Conservation (phyloP, 768 basidiomycete genomes). For the Rhodotorula babjevae region DNA sequence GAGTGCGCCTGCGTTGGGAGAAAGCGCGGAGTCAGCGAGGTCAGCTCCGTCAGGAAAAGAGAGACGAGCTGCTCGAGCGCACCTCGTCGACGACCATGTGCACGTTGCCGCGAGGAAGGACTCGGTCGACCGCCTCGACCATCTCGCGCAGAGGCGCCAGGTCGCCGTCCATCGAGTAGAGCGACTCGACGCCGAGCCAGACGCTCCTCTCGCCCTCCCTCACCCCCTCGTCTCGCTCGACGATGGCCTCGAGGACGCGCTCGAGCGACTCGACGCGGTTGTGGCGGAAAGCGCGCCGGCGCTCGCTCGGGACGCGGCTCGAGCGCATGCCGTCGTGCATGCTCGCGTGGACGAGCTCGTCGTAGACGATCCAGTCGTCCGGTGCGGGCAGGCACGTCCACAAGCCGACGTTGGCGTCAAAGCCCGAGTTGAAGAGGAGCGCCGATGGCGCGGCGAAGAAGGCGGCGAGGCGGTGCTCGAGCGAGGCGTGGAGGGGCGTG, state of each 20-base stretch:
- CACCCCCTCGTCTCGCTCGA: slow-evolving; percentile 45
- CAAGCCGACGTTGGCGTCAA: slow-evolving; percentile 84
- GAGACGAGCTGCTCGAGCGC: not conserved
- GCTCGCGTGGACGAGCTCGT: slow-evolving; percentile 83
- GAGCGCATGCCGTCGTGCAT: slow-evolving; percentile 85
- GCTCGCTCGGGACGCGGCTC: slow-evolving; percentile 47
- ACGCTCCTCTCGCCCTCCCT: slow-evolving; percentile 48
- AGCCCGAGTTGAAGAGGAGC: slow-evolving; percentile 85
- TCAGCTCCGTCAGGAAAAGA: too few relatives aligned
- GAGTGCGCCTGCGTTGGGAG: slow-evolving; percentile 61
- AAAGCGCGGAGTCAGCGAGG: not conserved
- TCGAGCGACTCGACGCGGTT: slow-evolving; percentile 58
- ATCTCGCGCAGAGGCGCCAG: slow-evolving; percentile 69
- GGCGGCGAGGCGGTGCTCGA: slow-evolving; percentile 54
- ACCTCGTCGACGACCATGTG: slow-evolving; percentile 73
- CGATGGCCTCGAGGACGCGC: slow-evolving; percentile 47
- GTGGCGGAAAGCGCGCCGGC: slow-evolving; percentile 62
- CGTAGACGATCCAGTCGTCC: slow-evolving; percentile 71
- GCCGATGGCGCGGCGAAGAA: slow-evolving; percentile 49
- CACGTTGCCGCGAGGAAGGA: slow-evolving; percentile 60
- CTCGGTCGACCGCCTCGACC: slow-evolving; percentile 57
- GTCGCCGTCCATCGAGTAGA: slow-evolving; percentile 97
- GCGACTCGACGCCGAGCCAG: slow-evolving; percentile 78
- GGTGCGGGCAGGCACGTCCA: slow-evolving; percentile 73
- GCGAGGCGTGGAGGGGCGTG: slow-evolving; percentile 57